Conservation (phyloP, 768 basidiomycete genomes). For the Termitomyces sp. region DNA sequence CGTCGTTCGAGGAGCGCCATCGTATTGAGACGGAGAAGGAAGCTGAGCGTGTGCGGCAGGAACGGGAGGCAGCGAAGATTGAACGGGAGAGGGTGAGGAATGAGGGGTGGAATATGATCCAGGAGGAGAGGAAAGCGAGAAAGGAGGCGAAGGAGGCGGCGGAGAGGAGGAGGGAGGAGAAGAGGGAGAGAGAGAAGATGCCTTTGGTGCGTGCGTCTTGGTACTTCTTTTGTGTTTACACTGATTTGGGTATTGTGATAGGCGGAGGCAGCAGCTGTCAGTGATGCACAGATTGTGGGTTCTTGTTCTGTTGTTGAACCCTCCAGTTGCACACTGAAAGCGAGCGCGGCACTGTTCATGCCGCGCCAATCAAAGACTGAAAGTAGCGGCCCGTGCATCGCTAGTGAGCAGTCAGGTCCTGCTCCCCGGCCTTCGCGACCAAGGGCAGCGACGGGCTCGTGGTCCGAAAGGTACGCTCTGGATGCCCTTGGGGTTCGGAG, state of each 20-base stretch:
- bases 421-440: too few relatives aligned
- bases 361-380: neutral
- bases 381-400: neutral
- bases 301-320: neutral
- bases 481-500: neutral
- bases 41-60: neutral
- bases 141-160: neutral
- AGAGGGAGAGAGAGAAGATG: neutral
- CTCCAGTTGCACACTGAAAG: neutral
- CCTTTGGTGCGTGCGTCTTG: too few relatives aligned
- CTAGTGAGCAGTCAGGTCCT: too few relatives aligned
- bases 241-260: too few relatives aligned
- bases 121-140: neutral
- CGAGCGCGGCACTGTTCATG: neutral
- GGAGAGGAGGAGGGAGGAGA: neutral
- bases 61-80: neutral
- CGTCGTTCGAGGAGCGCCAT: constrained; percentile 1
- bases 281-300: neutral
- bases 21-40: neutral
- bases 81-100: neutral
- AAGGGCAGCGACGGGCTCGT: neutral
- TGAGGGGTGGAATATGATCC: neutral
- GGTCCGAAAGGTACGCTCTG: neutral
- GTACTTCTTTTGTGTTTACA: too few relatives aligned
- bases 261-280: too few relatives aligned